Conservation (phyloP, 495 filamentous ascomycete genomes). For the Xylaria telfairii region DNA sequence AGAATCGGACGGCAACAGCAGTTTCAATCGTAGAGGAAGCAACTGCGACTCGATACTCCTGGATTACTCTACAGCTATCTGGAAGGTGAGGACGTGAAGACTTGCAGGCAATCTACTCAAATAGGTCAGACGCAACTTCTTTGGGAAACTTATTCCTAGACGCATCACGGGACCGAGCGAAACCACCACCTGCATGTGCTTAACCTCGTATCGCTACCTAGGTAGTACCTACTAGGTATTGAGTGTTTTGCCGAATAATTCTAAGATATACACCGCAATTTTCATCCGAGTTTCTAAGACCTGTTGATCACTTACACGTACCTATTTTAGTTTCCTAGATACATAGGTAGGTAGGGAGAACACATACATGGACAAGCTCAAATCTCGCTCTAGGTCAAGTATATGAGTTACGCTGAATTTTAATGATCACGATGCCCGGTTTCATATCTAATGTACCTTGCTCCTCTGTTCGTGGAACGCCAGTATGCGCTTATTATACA, state of each 20-base stretch:
- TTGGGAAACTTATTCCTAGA: neutral
- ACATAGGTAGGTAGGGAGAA: neutral
- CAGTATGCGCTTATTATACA: neutral
- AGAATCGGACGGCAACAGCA: neutral
- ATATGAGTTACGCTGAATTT: neutral
- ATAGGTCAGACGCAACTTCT: neutral
- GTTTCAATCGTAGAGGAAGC: neutral
- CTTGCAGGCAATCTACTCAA: neutral
- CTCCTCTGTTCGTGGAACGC: neutral
- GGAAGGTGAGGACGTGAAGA: constrained; percentile 4
- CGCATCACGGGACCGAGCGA: neutral
- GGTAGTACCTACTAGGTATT: neutral
- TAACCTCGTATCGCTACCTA: neutral
- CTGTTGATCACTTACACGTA: neutral
- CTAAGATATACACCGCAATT: neutral
- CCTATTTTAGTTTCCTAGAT: too few species aligned
- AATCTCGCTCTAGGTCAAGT: neutral
- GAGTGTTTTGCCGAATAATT: neutral
- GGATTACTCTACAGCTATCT: neutral
- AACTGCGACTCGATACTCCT: neutral
- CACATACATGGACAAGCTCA: neutral
- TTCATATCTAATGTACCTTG: neutral
- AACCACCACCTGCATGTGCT: too few species aligned
- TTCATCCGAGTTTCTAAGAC: neutral
- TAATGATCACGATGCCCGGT: neutral